These are phyloP conservation scores for Nicotiana sylvestris DNA, from an alignment of 257 asterid species.

Conservation along the genomic window DNA sequence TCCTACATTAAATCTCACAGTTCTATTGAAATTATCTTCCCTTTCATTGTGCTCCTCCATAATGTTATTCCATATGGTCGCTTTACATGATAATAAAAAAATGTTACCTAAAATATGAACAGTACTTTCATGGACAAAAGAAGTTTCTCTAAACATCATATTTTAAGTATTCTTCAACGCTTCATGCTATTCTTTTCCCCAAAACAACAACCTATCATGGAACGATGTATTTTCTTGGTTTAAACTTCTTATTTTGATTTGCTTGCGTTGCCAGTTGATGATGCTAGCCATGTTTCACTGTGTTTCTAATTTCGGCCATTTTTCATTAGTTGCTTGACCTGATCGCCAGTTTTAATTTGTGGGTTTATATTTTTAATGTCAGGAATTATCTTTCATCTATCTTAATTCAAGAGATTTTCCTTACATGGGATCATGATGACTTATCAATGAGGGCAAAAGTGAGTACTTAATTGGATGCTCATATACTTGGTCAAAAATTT, in stretches of 20 bases:
- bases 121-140: background rate
- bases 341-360: background rate
- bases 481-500: background rate
- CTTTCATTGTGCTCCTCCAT: background rate
- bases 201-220: background rate
- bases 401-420: conserved; percentile 96
- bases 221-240: background rate
- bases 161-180: background rate
- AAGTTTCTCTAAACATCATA: background rate
- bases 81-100: background rate
- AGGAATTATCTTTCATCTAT: conserved; percentile 95
- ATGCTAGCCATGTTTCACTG: background rate
- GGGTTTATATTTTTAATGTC: conserved; percentile 11
- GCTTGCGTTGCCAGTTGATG: background rate
- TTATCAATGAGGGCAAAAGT: conserved; percentile 92
- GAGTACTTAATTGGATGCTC: conserved; percentile 27
- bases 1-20: background rate
- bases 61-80: background rate
- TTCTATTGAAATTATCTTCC: background rate
- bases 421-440: conserved; percentile 99
- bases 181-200: background rate
- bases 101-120: background rate
- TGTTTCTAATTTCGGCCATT: background rate
- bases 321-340: background rate
- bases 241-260: background rate